A percentile compares a stretch with the other conserved stretches of the same genome.
phyloP scores from a whole-genome alignment of 2,329 filamentous ascomycete species.

The Fusarium nisikadoi region DNA sequence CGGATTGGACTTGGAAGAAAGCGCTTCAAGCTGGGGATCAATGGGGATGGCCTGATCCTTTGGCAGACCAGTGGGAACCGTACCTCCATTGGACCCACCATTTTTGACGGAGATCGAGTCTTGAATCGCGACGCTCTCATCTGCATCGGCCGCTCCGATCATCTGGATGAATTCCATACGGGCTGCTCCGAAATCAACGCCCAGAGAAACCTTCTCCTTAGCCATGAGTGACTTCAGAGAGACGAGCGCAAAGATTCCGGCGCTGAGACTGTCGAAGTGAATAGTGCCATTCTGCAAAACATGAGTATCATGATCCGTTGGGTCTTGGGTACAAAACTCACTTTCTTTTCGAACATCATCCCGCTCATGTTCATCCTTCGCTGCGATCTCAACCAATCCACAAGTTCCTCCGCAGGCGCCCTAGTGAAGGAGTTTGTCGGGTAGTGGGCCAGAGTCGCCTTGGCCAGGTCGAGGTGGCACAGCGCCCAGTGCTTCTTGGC shows the following conservation, averaged over 20 bases:
- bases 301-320: not conserved
- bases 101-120: not conserved
- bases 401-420: not conserved
- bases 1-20: rapidly evolving
- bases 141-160: not conserved
- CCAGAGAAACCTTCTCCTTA: not conserved
- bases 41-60: not conserved
- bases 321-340: not conserved
- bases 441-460: not conserved
- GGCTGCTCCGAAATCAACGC: not conserved
- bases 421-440: not conserved
- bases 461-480: not conserved
- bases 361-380: not conserved
- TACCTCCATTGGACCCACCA: rapidly evolving
- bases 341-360: not conserved
- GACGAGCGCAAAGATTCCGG: not conserved
- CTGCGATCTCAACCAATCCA: not conserved
- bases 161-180: not conserved
- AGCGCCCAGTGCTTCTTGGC: not conserved
- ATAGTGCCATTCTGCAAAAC: not conserved
- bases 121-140: not conserved
- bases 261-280: no score
- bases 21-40: not conserved
- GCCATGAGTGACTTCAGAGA: not conserved
- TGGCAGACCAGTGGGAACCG: rapidly evolving